Base-by-base conservation (phyloP, 345 rosid species). In the Triadica sebifera region DNA sequence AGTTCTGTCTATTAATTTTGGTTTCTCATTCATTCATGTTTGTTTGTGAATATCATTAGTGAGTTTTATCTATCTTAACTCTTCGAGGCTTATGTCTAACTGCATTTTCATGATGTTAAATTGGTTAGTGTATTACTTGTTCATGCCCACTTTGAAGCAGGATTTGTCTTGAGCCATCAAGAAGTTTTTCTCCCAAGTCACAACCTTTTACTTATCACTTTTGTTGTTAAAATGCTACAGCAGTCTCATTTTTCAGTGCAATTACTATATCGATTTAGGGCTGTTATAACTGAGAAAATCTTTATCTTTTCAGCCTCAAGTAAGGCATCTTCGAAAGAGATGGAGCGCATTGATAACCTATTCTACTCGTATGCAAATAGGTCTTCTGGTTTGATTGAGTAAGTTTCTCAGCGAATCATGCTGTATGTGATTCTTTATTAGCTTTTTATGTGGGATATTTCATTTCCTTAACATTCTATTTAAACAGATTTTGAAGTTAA, bases 301-400 rank as follows among this genome's bases (percentile, higher is more conserved):
- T 61, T 52, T 25, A 17, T 81, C 55, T 75, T 53, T 79, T 65
- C 85, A 91, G 99, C 92, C 70, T 85, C 97, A 72, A 87, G 96
- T 70, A 95, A 87, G 87, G 92, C 97, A 59, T 87, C 90, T 83
- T 89, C 90, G 25, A 93, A 90, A 78, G 99, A 93, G 86, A 89
- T 93, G 92, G 98, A 93, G 73, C 87, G 98, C 81, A 91, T 91
- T 19, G 98, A 95, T 79, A 86, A 80, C 73, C 78, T 95, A 22
- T 93, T 90, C 75, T 66, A 84, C 81, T 75, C 90, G 0, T 95
- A 90, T 76, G 93, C 93, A 56, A 87, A 89, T 74, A 86, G 57
- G 76, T 87, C 96, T 77, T 91, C 96, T 72, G 87, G 82, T 75
- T 66, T 91, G 81, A 91, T 95, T 71, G 99, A 93, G 99, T 93